Base-by-base conservation (phyloP, 2,329 filamentous ascomycete genomes). In the Triangularia setosa region DNA sequence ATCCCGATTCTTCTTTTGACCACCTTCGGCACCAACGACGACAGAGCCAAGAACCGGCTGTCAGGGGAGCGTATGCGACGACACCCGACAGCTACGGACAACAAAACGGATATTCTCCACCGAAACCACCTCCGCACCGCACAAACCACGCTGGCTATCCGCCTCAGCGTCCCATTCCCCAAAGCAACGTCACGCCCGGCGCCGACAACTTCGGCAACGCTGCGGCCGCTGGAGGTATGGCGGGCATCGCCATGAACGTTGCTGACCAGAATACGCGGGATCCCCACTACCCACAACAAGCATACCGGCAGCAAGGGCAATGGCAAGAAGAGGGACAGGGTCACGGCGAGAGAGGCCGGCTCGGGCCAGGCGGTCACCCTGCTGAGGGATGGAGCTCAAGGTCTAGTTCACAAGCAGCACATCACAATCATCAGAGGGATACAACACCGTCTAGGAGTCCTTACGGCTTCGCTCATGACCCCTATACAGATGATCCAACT, bases 401-500 rank as follows among this genome's bases (percentile, higher is more conserved):
- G 57, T 78, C 79, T 1, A 80, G 7, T 74, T 75, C 0, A 74
- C 77, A 2, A 68, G 71, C 2, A 71, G 75, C 0, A 73, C 40
- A 48, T 48, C 40, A 48, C 40, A 48, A 48, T 4, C 40, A 48
- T n/a, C 77, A 1, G 76, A 75, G 71, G 1, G 65, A 69, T 11
- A 64, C 69, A 25, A 73, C 72, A 3, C 85, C 72, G 64, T 83
- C 76, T 65, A 84, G 84, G 70, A 83, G 86, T 61, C 77, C 79
- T 1, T 75, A 81, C 44, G 79, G 80, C 62, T 76, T 79, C 59
- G 75, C 72, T 48, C 77, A 75, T 33, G 76, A 81, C 21, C 73
- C 82, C 67, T 87, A 85, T 73, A 78, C 80, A 28, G 88, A 90
- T 70, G 88, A 89, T 58, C 89, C 89, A 0, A 92, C 92, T 73